Base-by-base conservation (phyloP, 306 rosid genomes). In the Quercus aquifolioides region DNA sequence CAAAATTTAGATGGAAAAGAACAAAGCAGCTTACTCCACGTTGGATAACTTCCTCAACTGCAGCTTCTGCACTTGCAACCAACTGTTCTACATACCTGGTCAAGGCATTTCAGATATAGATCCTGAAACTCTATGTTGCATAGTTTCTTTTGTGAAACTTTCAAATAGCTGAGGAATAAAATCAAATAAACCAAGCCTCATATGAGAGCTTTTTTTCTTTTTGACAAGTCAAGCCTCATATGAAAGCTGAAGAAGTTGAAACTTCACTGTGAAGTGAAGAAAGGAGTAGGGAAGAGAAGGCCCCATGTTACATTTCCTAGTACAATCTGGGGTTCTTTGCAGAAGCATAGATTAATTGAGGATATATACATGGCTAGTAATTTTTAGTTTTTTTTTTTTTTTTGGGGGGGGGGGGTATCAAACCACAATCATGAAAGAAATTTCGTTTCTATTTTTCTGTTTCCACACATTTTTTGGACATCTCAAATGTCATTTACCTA, bases 31-130 rank as follows among this genome's bases (percentile, higher is more conserved):
- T 82, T 87, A 95, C 99, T 76, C 98, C 97, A 43, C 98, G 97
- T 74, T 77, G 86, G 74, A 91, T 71, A 73, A 95, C 98, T 89
- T 95, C 99, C 85, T 90, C 92, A 75, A 91, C 99, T 30, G 98
- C 99, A 75, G 98, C 98, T 85, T 95, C 98, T 52, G 98, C 98
- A 84, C 99, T 95, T 28, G 88, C 87, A 70, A 95, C 99, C 86
- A 95, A 79, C 87, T 95, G 99, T 84, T 93, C 99, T 74, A 95
- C 94, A 56, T 95, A 93, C 72, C 99, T 95, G 85, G 65, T 81
- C 57, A 57, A 52, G 70, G 52, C 21, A 88, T 71, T 46, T 82
- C 43, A 75, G 60, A 76, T 73, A 69, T 83, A 78, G 56, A 74
- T 49, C 56, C 74, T 14, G 55, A 77, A 60, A 58, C 65, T 76